phyloP scores from a whole-genome alignment of 164 flowering plant species.

The Tinospora cordifolia region DNA sequence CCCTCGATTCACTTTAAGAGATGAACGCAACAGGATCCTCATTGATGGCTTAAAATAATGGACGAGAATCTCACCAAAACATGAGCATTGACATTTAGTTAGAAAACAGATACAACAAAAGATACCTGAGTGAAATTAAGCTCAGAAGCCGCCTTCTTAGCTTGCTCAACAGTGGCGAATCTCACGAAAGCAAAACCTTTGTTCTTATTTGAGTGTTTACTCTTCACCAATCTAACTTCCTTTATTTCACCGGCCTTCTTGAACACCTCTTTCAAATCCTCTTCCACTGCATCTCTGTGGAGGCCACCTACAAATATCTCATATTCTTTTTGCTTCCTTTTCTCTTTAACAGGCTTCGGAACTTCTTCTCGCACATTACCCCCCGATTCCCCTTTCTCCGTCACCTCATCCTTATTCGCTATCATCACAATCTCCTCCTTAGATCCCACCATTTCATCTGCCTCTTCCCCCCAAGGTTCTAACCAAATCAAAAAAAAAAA shows the following conservation, averaged over 20 bases:
- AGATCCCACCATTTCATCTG: not conserved
- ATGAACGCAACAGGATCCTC: not conserved
- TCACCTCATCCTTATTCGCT: not conserved
- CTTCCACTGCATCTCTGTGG: slow-evolving; percentile 23
- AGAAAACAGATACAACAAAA: not conserved
- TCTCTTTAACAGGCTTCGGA: slow-evolving; percentile 2
- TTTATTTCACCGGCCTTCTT: slow-evolving; percentile 18
- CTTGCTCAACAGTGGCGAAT: slow-evolving; percentile 24
- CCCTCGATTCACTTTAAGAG: not conserved
- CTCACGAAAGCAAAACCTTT: slow-evolving; percentile 29
- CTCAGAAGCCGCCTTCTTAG: slow-evolving; percentile 16
- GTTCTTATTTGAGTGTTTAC: slow-evolving; percentile 11
- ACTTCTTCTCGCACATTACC: not conserved
- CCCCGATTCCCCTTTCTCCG: not conserved
- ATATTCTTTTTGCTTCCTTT: slow-evolving; percentile 19
- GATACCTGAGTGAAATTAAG: slow-evolving; percentile 17
- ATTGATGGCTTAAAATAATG: not conserved
- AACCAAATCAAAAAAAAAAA: not conserved
- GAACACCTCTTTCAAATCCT: slow-evolving; percentile 20
- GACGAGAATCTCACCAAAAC: not conserved
- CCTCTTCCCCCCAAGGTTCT: slow-evolving; percentile 11
- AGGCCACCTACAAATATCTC: slow-evolving; percentile 26
- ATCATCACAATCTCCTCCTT: slow-evolving; percentile 3
- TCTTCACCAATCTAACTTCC: slow-evolving; percentile 23
- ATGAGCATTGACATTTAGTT: not conserved